A percentile compares a stretch with the other conserved stretches of the same genome.
Evolutionary conservation across 2,329 filamentous ascomycete genomes (phyloP).

Genomic region (Lachnellula arida): DNA sequence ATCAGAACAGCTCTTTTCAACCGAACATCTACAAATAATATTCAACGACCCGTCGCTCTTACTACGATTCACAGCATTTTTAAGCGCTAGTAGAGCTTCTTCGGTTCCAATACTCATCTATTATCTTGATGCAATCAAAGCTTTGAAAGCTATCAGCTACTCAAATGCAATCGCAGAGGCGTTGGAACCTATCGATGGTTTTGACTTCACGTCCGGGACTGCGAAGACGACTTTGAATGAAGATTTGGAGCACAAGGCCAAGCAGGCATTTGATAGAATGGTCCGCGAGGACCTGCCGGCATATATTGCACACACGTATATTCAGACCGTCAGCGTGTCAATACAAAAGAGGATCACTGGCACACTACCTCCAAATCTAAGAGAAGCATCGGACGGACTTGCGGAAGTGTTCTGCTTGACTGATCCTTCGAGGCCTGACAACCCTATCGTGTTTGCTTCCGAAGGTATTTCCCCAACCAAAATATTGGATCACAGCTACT

Average conservation of each 20-base stretch:
- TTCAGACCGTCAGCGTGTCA: conserved; percentile 63
- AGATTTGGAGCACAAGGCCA: conserved; percentile 56
- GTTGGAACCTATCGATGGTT: conserved; percentile 50
- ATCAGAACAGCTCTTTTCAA: conserved; percentile 61
- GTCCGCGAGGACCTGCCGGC: conserved; percentile 66
- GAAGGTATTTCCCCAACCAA: conserved; percentile 47
- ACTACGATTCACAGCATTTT: conserved; percentile 62
- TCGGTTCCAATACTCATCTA: conserved; percentile 65
- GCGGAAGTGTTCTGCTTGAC: conserved; percentile 75
- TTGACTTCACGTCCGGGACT: conserved; percentile 49
- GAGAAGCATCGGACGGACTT: conserved; percentile 67
- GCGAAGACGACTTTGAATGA: conserved; percentile 52
- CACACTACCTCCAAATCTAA: conserved; percentile 57
- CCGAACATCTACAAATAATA: conserved; percentile 59
- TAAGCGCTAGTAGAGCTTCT: conserved; percentile 53
- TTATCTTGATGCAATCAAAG: conserved; percentile 68
- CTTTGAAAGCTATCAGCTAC: conserved; percentile 65
- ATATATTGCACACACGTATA: conserved; percentile 65
- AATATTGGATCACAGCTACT: background rate
- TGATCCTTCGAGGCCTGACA: conserved; percentile 67
- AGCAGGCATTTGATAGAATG: conserved; percentile 59
- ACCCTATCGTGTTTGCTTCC: conserved; percentile 73
- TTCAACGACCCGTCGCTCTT: conserved; percentile 60
- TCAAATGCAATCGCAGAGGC: conserved; percentile 63
- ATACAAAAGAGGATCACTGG: conserved; percentile 65